A percentile compares a stretch with the other conserved stretches of the same genome.
phyloP scores from a whole-genome alignment of 2,329 filamentous ascomycete genomes.

The Penicillium palitans region DNA sequence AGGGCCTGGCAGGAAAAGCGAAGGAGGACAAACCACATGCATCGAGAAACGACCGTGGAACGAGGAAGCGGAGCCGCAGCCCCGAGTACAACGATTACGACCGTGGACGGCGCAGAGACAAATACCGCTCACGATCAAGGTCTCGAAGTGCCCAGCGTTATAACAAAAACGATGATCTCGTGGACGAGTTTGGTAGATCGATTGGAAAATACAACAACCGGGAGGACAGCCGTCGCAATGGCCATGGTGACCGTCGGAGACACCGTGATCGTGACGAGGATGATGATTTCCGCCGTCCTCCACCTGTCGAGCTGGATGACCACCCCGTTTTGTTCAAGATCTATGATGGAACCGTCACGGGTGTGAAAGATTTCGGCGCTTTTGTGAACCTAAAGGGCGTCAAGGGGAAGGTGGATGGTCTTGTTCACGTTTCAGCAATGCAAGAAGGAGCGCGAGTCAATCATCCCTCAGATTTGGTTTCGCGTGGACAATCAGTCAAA shows the following conservation, averaged over 20 bases:
- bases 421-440: slow-evolving; percentile 92
- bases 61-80: slow-evolving; percentile 57
- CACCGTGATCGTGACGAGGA: slow-evolving; percentile 39
- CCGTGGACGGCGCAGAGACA: slow-evolving; percentile 47
- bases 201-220: slow-evolving; percentile 42
- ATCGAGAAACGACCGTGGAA: slow-evolving; percentile 38
- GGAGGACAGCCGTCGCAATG: slow-evolving; percentile 44
- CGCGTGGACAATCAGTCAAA: slow-evolving; percentile 78
- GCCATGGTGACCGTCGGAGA: slow-evolving; percentile 46
- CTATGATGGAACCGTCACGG: slow-evolving; percentile 86
- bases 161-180: slow-evolving; percentile 50
- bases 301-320: slow-evolving; percentile 76
- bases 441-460: slow-evolving; percentile 82
- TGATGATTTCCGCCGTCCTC: slow-evolving; percentile 60
- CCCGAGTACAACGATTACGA: slow-evolving; percentile 52
- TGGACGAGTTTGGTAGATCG: slow-evolving; percentile 60
- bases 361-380: slow-evolving; percentile 91
- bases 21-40: slow-evolving; percentile 39
- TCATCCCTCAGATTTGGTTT: slow-evolving; percentile 84
- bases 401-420: slow-evolving; percentile 81
- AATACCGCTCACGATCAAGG: slow-evolving; percentile 52
- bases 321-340: slow-evolving; percentile 78
- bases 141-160: slow-evolving; percentile 48
- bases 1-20: slow-evolving; percentile 73
- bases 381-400: slow-evolving; percentile 93